phyloP scores from a whole-genome alignment of 352 stramenopile genomes.

The Pythium brassicae region DNA sequence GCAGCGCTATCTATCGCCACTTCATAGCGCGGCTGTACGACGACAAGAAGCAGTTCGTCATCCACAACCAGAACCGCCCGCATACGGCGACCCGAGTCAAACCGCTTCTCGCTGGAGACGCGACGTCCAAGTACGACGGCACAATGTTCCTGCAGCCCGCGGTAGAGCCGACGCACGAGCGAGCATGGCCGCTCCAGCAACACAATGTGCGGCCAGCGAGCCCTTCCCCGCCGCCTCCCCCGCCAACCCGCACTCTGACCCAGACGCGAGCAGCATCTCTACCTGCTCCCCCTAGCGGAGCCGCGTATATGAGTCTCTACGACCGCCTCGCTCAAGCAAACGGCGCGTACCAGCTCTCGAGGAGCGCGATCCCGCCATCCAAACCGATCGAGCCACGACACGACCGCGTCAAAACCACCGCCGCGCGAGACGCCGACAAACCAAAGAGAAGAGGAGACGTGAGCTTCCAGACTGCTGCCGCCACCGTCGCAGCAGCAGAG shows the following conservation, averaged over 20 bases:
- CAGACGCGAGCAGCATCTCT: neutral
- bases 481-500: neutral
- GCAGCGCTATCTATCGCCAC: neutral
- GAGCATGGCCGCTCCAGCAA: slow-evolving; percentile 19
- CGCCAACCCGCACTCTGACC: neutral
- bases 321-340: slow-evolving; percentile 57
- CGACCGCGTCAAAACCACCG: neutral
- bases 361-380: slow-evolving; percentile 21
- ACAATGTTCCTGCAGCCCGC: slow-evolving; percentile 54
- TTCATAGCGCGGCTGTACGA: slow-evolving; percentile 65
- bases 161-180: slow-evolving; percentile 31
- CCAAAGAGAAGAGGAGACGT: slow-evolving; percentile 3
- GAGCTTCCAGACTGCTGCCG: neutral
- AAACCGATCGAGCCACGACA: slow-evolving; percentile 27
- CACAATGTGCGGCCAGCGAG: slow-evolving; percentile 3
- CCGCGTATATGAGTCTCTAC: slow-evolving; percentile 61
- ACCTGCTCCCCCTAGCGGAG: slow-evolving; percentile 1
- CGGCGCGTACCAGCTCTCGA: slow-evolving; percentile 26
- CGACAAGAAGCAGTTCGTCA: slow-evolving; percentile 75
- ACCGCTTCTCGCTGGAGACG: slow-evolving; percentile 31
- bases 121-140: slow-evolving; percentile 40
- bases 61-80: slow-evolving; percentile 38
- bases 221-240: slow-evolving; percentile 4
- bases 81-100: slow-evolving; percentile 35
- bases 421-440: neutral